Evolutionary conservation across 2,329 filamentous ascomycete species (phyloP).

Genomic region (Lachnellula willkommii): DNA sequence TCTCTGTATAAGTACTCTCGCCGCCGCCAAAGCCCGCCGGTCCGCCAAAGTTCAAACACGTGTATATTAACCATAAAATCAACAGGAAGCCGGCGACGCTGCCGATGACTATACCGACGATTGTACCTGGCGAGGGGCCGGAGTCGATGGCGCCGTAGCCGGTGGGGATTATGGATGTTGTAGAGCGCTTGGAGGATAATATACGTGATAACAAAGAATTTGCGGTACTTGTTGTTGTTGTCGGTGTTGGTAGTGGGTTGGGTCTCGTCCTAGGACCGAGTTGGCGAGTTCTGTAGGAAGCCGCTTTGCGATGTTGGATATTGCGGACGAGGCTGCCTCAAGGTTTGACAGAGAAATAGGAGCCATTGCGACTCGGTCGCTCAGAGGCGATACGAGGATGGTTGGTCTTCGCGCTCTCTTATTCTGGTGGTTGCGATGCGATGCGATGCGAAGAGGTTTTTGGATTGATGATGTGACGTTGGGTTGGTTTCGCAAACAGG

Average conservation of each 20-base stretch:
- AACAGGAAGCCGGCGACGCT: slow-evolving; percentile 48
- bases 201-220: neutral
- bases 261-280: neutral
- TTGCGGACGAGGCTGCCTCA: too few species aligned
- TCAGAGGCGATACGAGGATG: too few species aligned
- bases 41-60: slow-evolving; percentile 20
- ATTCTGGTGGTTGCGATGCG: neutral
- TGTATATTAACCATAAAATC: slow-evolving; percentile 46
- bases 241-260: neutral
- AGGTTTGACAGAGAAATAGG: too few species aligned
- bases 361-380: too few species aligned
- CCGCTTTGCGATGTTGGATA: too few species aligned
- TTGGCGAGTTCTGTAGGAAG: too few species aligned
- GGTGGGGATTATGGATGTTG: slow-evolving; percentile 47
- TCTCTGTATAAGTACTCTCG: slow-evolving; percentile 15
- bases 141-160: slow-evolving; percentile 51
- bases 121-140: slow-evolving; percentile 49
- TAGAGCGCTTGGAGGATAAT: neutral
- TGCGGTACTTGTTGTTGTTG: neutral
- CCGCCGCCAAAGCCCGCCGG: neutral
- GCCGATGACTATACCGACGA: slow-evolving; percentile 56
- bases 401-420: too few species aligned
- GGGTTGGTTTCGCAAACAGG: neutral
- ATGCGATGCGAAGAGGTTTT: neutral
- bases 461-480: neutral